phyloP scores from a whole-genome alignment of 2,329 filamentous ascomycete species.

The Microdochium trichocladiopsis region DNA sequence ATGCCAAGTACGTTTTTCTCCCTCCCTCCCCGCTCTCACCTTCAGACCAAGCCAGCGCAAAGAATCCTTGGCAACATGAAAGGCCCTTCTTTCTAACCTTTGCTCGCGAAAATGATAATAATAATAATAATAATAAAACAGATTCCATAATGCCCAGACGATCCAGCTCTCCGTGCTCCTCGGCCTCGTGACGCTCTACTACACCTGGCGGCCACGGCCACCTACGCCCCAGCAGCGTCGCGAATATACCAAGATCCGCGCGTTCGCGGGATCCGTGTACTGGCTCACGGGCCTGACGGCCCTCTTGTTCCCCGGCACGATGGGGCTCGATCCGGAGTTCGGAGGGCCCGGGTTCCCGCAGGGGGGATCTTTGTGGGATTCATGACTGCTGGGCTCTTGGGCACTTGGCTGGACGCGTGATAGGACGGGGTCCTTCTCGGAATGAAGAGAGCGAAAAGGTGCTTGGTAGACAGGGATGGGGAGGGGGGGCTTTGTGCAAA shows the following conservation, averaged over 20 bases:
- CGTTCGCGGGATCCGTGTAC: constrained; percentile 30
- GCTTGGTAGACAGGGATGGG: too few species aligned
- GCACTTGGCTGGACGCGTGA: constrained; percentile 4
- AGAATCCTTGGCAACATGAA: too few species aligned
- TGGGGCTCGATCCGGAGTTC: constrained; percentile 34
- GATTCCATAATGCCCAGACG: constrained; percentile 35
- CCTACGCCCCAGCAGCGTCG: constrained; percentile 11
- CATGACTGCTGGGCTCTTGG: constrained; percentile 3
- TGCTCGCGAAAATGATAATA: too few species aligned
- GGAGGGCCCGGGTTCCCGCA: constrained; percentile 34
- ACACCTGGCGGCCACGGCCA: constrained; percentile 22
- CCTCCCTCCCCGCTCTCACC: neutral
- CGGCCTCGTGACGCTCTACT: constrained; percentile 29
- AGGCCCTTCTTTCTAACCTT: too few species aligned
- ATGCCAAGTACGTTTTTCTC: constrained; percentile 27
- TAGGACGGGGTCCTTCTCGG: too few species aligned
- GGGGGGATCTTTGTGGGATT: constrained; percentile 15
- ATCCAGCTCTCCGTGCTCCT: constrained; percentile 31
- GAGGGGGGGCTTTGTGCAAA: too few species aligned
- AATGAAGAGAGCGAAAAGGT: too few species aligned
- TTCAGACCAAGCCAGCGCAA: too few species aligned
- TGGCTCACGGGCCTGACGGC: constrained; percentile 30
- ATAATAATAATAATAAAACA: constrained; percentile 4
- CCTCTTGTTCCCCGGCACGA: constrained; percentile 27
- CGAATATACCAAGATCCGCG: constrained; percentile 23